Conservation (phyloP, 768 basidiomycete species). For the Amanita fuliginea region DNA sequence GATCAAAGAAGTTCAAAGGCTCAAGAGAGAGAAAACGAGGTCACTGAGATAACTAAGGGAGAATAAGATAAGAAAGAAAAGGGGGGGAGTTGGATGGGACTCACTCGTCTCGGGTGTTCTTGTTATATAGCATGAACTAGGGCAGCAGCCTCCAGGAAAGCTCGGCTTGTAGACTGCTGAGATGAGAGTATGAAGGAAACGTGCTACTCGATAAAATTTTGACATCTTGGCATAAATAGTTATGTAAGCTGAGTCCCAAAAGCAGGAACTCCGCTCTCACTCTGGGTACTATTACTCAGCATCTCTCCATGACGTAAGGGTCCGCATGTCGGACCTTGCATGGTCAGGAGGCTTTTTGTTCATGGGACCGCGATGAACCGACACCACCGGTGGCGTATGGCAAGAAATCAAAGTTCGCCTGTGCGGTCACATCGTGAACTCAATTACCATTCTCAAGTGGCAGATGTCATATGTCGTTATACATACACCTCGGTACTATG, state of each 20-base stretch:
- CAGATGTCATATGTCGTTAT: too few relatives aligned
- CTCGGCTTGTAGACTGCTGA: background rate
- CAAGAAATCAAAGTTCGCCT: background rate
- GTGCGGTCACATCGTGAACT: background rate
- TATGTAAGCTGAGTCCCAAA: constrained; percentile 7
- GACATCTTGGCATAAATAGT: constrained; percentile 1
- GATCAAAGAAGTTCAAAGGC: constrained; percentile 18
- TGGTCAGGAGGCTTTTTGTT: background rate
- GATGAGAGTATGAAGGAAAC: constrained; percentile 1
- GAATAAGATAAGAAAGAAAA: constrained; percentile 14
- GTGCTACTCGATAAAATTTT: background rate
- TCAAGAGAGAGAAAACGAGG: constrained; percentile 73
- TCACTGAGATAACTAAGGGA: constrained; percentile 73
- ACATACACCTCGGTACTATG: too few relatives aligned
- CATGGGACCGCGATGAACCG: background rate
- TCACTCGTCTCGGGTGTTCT: constrained; percentile 85
- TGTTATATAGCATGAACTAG: constrained; percentile 69
- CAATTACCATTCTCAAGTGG: background rate
- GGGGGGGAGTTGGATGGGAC: constrained; percentile 11
- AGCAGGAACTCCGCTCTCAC: constrained; percentile 1
- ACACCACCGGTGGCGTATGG: background rate
- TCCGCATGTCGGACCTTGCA: background rate
- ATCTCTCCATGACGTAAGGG: background rate
- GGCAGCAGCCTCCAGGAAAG: background rate
- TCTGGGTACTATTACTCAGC: background rate